A percentile compares a stretch with the other conserved stretches of the same genome.
phyloP scores from a whole-genome alignment of 768 basidiomycete species.

The Solioccasus polychromus region DNA sequence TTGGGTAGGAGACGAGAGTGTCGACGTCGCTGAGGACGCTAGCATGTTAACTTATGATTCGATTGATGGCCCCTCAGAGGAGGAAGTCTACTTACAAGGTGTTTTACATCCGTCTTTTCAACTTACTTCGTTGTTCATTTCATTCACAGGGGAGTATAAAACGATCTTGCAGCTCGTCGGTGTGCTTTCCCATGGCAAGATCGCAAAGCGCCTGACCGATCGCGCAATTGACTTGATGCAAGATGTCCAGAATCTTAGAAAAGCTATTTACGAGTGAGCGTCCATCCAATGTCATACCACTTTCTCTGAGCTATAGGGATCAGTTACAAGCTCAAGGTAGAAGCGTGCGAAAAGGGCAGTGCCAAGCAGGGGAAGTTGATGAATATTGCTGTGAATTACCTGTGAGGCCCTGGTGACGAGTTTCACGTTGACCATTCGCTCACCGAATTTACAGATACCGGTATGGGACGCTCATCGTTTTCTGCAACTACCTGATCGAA shows the following conservation, averaged over 20 bases:
- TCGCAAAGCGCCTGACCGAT: slow-evolving; percentile 89
- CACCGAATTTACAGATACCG: slow-evolving; percentile 54
- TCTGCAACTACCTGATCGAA: slow-evolving; percentile 94
- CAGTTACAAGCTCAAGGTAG: slow-evolving; percentile 90
- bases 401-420: slow-evolving; percentile 46
- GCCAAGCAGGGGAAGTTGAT: slow-evolving; percentile 73
- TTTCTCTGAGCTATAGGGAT: slow-evolving; percentile 4
- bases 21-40: slow-evolving; percentile 35
- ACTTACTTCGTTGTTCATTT: not conserved
- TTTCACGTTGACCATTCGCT: slow-evolving; percentile 6
- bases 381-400: slow-evolving; percentile 81
- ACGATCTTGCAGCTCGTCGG: slow-evolving; percentile 92
- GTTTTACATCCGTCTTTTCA: slow-evolving; percentile 3
- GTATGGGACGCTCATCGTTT: slow-evolving; percentile 89
- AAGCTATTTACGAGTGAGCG: slow-evolving; percentile 89
- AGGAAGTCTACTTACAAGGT: slow-evolving; percentile 88
- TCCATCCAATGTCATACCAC: not conserved
- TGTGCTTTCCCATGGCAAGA: slow-evolving; percentile 87
- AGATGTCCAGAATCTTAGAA: slow-evolving; percentile 95
- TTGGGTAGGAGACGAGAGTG: slow-evolving; percentile 49
- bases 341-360: slow-evolving; percentile 77
- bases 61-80: slow-evolving; percentile 82
- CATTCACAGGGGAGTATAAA: slow-evolving; percentile 87
- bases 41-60: slow-evolving; percentile 53
- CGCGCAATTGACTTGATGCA: slow-evolving; percentile 88